Evolutionary conservation across 2,329 filamentous ascomycete species (phyloP).

Genomic region (Pseudocercospora fuligena): DNA sequence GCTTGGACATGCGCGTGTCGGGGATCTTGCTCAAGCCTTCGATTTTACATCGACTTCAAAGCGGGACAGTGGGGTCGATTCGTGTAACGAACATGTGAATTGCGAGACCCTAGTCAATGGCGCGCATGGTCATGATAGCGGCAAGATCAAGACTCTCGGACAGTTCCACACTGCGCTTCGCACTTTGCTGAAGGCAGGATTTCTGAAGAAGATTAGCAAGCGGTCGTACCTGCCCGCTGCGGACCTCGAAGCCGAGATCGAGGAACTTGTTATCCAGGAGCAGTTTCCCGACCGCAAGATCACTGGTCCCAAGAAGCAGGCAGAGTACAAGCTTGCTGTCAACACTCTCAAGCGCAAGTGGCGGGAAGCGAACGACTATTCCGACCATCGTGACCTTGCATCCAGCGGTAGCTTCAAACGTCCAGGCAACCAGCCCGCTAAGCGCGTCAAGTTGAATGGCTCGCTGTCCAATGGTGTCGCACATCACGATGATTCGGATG

Average conservation of each 20-base stretch:
- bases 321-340: slow-evolving; percentile 64
- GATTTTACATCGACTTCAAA: slow-evolving; percentile 42
- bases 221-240: slow-evolving; percentile 59
- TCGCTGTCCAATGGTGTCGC: slow-evolving; percentile 37
- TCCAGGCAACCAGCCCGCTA: slow-evolving; percentile 31
- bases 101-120: slow-evolving; percentile 26
- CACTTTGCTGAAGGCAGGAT: slow-evolving; percentile 64
- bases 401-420: slow-evolving; percentile 34
- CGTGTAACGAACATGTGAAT: slow-evolving; percentile 31
- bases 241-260: slow-evolving; percentile 64
- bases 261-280: slow-evolving; percentile 63
- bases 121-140: slow-evolving; percentile 10
- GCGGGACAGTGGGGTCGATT: slow-evolving; percentile 37
- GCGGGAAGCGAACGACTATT: slow-evolving; percentile 48
- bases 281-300: slow-evolving; percentile 57
- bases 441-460: slow-evolving; percentile 43
- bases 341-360: slow-evolving; percentile 60
- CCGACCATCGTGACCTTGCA: slow-evolving; percentile 34
- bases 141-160: slow-evolving; percentile 43
- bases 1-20: slow-evolving; percentile 76
- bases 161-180: slow-evolving; percentile 52
- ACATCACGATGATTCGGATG: slow-evolving; percentile 26
- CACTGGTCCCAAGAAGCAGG: slow-evolving; percentile 69
- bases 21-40: slow-evolving; percentile 71
- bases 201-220: slow-evolving; percentile 66